phyloP scores from a whole-genome alignment of 1,284 basidiomycete species.

The Cystobasidium slooffiae region DNA sequence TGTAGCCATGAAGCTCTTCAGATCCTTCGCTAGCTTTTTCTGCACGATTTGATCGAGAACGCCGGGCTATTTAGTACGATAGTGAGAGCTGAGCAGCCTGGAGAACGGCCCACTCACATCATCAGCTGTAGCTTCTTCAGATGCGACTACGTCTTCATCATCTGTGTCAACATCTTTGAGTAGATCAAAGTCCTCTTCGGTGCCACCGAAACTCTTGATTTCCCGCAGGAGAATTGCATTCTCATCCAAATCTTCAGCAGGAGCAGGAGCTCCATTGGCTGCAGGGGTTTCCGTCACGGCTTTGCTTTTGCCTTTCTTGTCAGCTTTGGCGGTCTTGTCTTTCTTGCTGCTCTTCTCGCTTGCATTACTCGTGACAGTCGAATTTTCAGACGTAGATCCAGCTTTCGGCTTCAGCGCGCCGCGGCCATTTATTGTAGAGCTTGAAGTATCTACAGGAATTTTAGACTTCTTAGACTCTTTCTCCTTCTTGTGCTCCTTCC shows the following conservation, averaged over 20 bases:
- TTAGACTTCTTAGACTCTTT: not conserved
- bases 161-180: constrained; percentile 59
- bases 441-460: not conserved
- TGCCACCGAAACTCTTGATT: constrained; percentile 63
- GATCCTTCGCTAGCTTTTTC: constrained; percentile 63
- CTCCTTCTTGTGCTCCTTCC: constrained; percentile 4
- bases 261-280: not conserved
- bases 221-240: constrained; percentile 55
- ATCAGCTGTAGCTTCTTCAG: constrained; percentile 44
- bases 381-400: constrained; percentile 21
- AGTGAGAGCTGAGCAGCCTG: not conserved
- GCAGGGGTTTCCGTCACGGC: not conserved
- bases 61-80: not conserved
- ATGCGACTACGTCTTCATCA: constrained; percentile 45
- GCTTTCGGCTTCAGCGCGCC: constrained; percentile 10
- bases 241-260: constrained; percentile 22
- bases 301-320: constrained; percentile 31
- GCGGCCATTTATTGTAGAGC: not conserved
- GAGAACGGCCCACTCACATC: constrained; percentile 51
- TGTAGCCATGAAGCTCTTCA: constrained; percentile 41
- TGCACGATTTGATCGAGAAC: constrained; percentile 46
- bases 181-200: constrained; percentile 62
- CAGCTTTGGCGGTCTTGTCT: constrained; percentile 1
- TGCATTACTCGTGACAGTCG: not conserved
- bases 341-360: constrained; percentile 4